Percentiles rank a stretch among this genome's conserved stretches.
These are phyloP conservation scores for Myxozyma monticola DNA, from an alignment of 805 yeast genomes.

Conservation along the genomic window DNA sequence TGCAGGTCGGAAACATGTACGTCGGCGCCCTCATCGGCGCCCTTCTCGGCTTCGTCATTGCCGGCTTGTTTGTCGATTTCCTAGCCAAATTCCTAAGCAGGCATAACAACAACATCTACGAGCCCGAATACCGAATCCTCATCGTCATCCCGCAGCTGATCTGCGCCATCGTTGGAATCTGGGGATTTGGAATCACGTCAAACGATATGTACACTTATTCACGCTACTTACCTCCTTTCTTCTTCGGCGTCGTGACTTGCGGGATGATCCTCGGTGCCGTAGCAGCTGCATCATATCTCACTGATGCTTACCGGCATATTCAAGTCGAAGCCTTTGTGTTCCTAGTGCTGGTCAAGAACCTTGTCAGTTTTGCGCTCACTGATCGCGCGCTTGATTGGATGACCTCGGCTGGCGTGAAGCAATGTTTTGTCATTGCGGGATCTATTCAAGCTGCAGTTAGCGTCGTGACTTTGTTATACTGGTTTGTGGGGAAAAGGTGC, in stretches of 20 bases:
- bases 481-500: conserved; percentile 24
- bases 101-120: conserved; percentile 26
- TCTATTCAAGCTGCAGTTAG: conserved; percentile 28
- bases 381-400: conserved; percentile 26
- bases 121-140: conserved; percentile 28
- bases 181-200: conserved; percentile 29
- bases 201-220: conserved; percentile 15
- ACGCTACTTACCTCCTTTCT: conserved; percentile 24
- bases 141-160: conserved; percentile 23
- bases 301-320: conserved; percentile 29
- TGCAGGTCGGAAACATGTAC: conserved; percentile 26
- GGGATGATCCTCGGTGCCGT: conserved; percentile 30
- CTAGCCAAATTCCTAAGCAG: conserved; percentile 16
- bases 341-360: conserved; percentile 25
- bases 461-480: conserved; percentile 13
- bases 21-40: conserved; percentile 26
- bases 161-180: conserved; percentile 23
- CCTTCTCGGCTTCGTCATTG: conserved; percentile 23
- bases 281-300: conserved; percentile 29
- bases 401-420: conserved; percentile 13
- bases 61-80: conserved; percentile 23
- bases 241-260: conserved; percentile 28
- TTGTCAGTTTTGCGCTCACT: conserved; percentile 26
- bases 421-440: conserved; percentile 26
- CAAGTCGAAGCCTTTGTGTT: conserved; percentile 27